Evolutionary conservation across 2,329 filamentous ascomycete genomes (phyloP), one percentile per base, ranked within the genome.

Genomic region (Parastagonospora avenae): DNA sequence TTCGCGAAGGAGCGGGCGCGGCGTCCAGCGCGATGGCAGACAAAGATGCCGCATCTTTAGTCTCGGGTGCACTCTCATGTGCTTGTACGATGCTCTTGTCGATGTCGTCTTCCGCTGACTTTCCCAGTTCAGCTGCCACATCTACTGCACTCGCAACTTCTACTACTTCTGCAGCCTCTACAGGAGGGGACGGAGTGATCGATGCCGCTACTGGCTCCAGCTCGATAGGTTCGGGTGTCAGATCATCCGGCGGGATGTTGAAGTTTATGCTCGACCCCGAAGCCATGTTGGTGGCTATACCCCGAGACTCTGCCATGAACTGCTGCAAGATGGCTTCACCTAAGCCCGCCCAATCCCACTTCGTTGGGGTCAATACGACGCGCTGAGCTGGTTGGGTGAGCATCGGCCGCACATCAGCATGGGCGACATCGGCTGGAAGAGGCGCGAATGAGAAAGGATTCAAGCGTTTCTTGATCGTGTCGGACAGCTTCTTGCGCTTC

Each of bases 391-490:
- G 65, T 39, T 61, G 67, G 3, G 48, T 47, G 30, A 58, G 24
- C 15, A 45, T 50, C 19, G 49, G 50, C 6, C 55, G 53, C 4
- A 39, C 48, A 62, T 62, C 42, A 9, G 54, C 51, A n/a, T 55
- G 52, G 10, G 63, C 58, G n/a, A 72, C 66, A 15, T 73, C 66
- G 11, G 70, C 70, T 24, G 72, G 71, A 19, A 75, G 59, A 1
- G 71, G 71, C 5, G 70, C 68, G 44, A 73, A 74, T 2, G 70
- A 74, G 38, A 82, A 86, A 1, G 80, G 79, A 64, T 85, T 82
- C 33, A 83, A 73, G 36, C 80, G 79, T 40, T 76, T 77, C 60
- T 78, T 81, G n/a, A 87, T 67, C 27, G 78, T 74, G 38, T 75
- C 76, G 10, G 81, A 77, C 10, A 86, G 72, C 40, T 78, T 76